Base-by-base conservation (phyloP, 2,329 filamentous ascomycete genomes). In the Aspergillus sp. region DNA sequence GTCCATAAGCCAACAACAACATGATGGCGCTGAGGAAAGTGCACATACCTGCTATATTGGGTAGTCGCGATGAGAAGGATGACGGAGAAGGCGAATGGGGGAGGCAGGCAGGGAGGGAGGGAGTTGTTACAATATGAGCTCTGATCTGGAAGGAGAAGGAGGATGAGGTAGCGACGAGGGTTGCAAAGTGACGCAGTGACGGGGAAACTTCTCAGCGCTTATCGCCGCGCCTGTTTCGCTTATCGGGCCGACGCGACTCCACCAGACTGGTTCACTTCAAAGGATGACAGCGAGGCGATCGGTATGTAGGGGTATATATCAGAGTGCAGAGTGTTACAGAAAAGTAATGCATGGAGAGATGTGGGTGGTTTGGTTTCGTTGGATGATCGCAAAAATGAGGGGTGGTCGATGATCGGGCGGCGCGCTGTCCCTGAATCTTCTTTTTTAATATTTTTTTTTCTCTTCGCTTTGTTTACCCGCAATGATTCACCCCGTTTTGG, bases 41-140 rank as follows among this genome's bases (percentile, higher is more conserved):
- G 58, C 54, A 48, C 57, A 65, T 62, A 60, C 57, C 60, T 56
- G 56, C 39, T 54, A 17, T 60, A 44, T 64, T 63, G 59, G 57
- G 57, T 47, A 70, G 49, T 61, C 65, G 57, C 66, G 62, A 49
- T 47, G 53, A 32, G 47, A 21, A 63, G 38, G 64, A 64, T 63
- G 36, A 56, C 32, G 62, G 47, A 21, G 32, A 41, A 13, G 32
- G 27, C 23, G 44, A 8, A 57, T 38, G 54, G 58, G 39, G 52
- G 50, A 47, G 55, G 56, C 44, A 39, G 27, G 41, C 15, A 57
- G 30, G 48, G 52, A 52, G 36, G 42, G 32, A 49, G 27, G 8
- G 32, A 49, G 38, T 25, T 42, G 52, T 21, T 42, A n/a, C 21
- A 21, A 38, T 13, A 11, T 27, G 39, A 19, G 53, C n/a, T 21